Percentiles rank a stretch among this genome's conserved stretches.
Conservation (phyloP, 305 asterid genomes). For the Plantago lanceolata region DNA sequence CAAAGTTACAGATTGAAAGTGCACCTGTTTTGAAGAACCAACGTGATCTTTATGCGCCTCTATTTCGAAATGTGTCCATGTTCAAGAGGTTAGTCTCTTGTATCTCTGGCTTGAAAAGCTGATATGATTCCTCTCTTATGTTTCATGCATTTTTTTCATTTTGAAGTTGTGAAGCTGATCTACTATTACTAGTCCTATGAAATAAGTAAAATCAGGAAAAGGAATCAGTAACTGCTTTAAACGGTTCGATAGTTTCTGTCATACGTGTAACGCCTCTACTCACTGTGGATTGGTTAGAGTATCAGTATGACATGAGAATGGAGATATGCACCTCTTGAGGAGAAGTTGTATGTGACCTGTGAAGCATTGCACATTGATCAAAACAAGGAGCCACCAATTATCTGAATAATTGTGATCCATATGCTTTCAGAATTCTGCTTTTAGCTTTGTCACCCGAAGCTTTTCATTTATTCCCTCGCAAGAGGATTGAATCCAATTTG, state of each 20-base stretch:
- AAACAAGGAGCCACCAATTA: not conserved
- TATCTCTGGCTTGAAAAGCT: constrained; percentile 16
- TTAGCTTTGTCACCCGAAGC: not conserved
- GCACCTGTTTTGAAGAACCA: constrained; percentile 53
- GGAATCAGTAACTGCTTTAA: not conserved
- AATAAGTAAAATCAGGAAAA: not conserved
- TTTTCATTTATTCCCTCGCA: not conserved
- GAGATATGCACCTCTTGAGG: not conserved
- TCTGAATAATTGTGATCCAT: not conserved
- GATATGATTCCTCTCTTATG: not conserved
- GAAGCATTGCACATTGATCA: not conserved
- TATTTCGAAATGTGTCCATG: constrained; percentile 67
- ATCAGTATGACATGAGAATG: not conserved
- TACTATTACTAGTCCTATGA: not conserved
- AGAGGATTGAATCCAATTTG: not conserved
- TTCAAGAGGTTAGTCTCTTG: constrained; percentile 62
- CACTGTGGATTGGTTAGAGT: not conserved
- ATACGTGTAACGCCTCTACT: not conserved
- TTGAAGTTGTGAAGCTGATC: not conserved
- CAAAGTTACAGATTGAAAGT: constrained; percentile 59
- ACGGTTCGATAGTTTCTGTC: not conserved
- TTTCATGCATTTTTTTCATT: not conserved
- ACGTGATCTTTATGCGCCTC: constrained; percentile 57
- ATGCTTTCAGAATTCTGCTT: not conserved
- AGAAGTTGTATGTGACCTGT: not conserved